Conservation (phyloP, 2,329 filamentous ascomycete genomes). For the Tolypocladium paradoxum region DNA sequence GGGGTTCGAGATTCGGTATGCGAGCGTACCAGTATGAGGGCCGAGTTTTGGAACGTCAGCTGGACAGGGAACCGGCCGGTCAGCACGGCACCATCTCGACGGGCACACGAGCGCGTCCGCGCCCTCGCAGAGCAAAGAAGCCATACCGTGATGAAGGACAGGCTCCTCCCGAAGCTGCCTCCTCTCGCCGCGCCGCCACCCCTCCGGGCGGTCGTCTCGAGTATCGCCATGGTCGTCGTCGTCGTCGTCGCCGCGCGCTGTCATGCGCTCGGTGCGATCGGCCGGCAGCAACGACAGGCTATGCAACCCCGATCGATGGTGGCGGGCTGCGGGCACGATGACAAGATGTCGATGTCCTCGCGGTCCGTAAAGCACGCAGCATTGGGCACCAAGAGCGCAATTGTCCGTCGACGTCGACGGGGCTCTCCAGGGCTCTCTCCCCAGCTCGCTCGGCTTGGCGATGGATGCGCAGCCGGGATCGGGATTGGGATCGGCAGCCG, state of each 20-base stretch:
- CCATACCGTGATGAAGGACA: constrained; percentile 13
- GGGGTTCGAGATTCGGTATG: background rate
- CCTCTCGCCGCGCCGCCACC: constrained; percentile 3
- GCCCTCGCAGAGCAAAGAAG: constrained; percentile 3
- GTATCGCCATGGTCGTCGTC: constrained; percentile 9
- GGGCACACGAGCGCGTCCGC: background rate
- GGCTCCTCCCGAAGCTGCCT: constrained; percentile 8
- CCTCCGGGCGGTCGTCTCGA: constrained; percentile 6
- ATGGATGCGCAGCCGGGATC: background rate
- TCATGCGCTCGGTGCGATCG: background rate
- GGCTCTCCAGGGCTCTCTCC: background rate
- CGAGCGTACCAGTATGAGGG: constrained; percentile 54
- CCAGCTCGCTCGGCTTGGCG: background rate
- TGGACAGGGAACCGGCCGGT: constrained; percentile 22
- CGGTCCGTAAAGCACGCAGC: background rate
- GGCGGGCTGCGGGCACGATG: background rate
- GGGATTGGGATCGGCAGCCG: background rate
- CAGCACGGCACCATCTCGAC: background rate
- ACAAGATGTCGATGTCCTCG: too few relatives aligned
- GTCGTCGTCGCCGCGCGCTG: background rate
- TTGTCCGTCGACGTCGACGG: background rate
- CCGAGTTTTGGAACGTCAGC: constrained; percentile 68
- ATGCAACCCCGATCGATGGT: background rate
- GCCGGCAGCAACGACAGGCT: background rate
- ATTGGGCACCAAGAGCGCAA: background rate